Evolutionary conservation across 2,329 filamentous ascomycete species (phyloP), one percentile per base, ranked within the genome.

Genomic region (Dactylellina parvicollis): DNA sequence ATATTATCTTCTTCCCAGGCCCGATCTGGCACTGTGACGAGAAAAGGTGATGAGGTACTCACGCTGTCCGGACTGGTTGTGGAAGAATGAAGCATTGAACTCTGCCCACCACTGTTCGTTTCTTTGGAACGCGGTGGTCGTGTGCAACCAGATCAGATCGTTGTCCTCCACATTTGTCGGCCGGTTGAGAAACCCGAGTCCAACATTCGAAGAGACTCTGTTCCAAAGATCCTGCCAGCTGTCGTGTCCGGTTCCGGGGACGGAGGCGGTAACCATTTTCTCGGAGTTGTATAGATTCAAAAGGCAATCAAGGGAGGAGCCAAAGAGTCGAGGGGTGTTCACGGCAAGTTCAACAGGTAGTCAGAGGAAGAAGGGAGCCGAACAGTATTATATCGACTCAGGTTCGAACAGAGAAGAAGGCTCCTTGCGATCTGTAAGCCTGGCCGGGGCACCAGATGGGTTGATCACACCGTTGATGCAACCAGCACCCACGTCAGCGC

Each of bases 51-150:
- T 12, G 28, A 30, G 16, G 22, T 22, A 52, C 67, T 56, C 16
- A 74, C 69, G 60, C n/a, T 74, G 42, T 1, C 60, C 60, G 9
- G 60, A 66, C 7, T 61, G 38, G 1, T 42, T 54, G 26, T 74
- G 69, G 32, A 74, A 74, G 60, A 74, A 74, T 0, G 60, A 66
- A 36, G 69, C 69, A 26, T 66, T 74, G 50, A 74, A 74, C 42
- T 74, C 69, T 3, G 62, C 42, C 56, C 62, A 66, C 60, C 54
- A 66, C 26, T 32, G 24, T 9, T 54, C 62, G 1, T 74, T 30
- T 22, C 46, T 30, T 22, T 47, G 60, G 24, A 66, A 74, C 26
- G 60, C 69, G 7, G 60, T 74, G 18, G 69, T 67, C 16, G 69
- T 56, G 55, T 74, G 69, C 26, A 74, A 30, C 69, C 69, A 74